Conservation (phyloP, 371 early-diverging fungal genomes). For the Rhizomucor pusillus region DNA sequence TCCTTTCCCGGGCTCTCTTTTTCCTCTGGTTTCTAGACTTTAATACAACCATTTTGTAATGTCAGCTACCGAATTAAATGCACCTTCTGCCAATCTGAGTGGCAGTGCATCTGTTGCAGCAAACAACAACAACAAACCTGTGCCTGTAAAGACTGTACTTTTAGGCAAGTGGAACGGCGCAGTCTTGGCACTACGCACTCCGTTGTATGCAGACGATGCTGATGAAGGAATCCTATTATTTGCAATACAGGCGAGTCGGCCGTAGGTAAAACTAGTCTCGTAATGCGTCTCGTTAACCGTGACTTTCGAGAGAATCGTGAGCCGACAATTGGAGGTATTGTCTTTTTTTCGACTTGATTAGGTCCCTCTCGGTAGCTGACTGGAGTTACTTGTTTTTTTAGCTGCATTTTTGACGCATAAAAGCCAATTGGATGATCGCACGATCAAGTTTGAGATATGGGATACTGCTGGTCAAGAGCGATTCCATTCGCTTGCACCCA, state of each 20-base stretch:
- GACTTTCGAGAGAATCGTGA: constrained; percentile 95
- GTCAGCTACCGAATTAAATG: constrained; percentile 1
- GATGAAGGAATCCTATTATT: not conserved
- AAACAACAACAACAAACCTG: not conserved
- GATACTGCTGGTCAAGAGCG: constrained; percentile 94
- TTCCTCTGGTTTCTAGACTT: constrained; percentile 6
- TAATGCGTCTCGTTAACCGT: constrained; percentile 88
- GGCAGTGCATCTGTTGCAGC: not conserved
- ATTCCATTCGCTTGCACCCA: constrained; percentile 93
- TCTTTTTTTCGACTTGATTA: no score
- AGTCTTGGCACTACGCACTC: not conserved
- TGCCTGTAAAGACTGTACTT: constrained; percentile 20
- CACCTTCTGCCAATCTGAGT: constrained; percentile 1
- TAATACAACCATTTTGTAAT: constrained; percentile 6
- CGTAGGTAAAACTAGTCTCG: constrained; percentile 83
- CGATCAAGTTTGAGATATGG: constrained; percentile 89
- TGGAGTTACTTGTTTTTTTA: no score
- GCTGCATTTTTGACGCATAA: constrained; percentile 84
- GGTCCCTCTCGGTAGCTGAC: no score
- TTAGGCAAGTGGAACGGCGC: constrained; percentile 11
- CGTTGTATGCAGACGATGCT: not conserved
- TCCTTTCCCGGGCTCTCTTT: constrained; percentile 6
- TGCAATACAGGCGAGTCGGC: constrained; percentile 73
- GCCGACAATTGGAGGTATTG: constrained; percentile 91
- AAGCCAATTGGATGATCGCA: constrained; percentile 61